Percentiles rank a stretch among this genome's conserved stretches.
These are phyloP conservation scores for Eucalyptus cladocalyx DNA, from an alignment of 345 rosid genomes.

Conservation along the genomic window DNA sequence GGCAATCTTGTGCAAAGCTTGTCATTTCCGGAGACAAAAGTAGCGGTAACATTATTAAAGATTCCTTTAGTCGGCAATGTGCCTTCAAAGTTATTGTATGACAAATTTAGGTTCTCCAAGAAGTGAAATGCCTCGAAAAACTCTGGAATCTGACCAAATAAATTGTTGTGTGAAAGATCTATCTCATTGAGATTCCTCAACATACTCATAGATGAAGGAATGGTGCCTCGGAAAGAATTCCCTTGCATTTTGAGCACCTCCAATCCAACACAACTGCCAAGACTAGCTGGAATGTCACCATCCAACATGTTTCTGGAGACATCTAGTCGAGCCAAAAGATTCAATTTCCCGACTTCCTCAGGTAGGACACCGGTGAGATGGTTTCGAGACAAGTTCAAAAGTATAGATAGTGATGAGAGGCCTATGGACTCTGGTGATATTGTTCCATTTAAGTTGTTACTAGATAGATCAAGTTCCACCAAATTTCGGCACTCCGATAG, in stretches of 20 bases:
- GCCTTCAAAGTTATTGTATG: constrained; percentile 8
- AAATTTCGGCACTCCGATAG: fast-evolving
- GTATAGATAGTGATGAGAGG: neutral
- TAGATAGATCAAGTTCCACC: neutral
- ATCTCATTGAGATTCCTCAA: neutral
- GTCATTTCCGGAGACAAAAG: constrained; percentile 1
- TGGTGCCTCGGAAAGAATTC: constrained; percentile 3
- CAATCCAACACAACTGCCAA: constrained; percentile 1
- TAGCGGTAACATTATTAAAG: neutral
- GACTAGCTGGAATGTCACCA: neutral
- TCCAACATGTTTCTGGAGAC: constrained; percentile 6
- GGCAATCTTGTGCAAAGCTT: constrained; percentile 6
- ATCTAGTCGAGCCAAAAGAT: neutral
- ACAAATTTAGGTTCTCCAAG: neutral
- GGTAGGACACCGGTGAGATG: constrained; percentile 4
- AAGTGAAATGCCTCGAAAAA: neutral
- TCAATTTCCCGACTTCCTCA: neutral
- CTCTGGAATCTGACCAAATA: constrained; percentile 1
- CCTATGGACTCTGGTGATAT: neutral
- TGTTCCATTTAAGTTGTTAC: neutral
- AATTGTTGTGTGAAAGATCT: constrained; percentile 14
- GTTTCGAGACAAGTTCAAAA: constrained; percentile 8
- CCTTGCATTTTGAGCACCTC: neutral
- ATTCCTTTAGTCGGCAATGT: constrained; percentile 1
- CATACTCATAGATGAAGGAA: neutral